Percentiles rank a stretch among this genome's conserved stretches.
phyloP scores from a whole-genome alignment of 192 early-diverging fungal genomes.

The Thamnidium elegans region DNA sequence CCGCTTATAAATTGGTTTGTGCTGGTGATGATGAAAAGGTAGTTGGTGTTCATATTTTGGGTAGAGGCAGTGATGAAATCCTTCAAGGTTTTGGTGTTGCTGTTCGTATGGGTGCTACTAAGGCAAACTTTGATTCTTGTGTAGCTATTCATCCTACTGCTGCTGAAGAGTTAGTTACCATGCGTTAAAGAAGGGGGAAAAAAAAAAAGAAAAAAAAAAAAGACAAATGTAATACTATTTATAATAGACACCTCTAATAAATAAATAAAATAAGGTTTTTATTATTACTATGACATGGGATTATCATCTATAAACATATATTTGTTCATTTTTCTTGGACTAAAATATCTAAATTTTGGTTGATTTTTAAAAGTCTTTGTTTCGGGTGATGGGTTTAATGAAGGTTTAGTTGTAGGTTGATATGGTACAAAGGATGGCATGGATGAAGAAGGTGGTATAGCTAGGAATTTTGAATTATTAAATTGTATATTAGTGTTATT shows the following conservation, averaged over 20 bases:
- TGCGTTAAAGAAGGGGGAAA: slow-evolving; percentile 41
- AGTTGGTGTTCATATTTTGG: slow-evolving; percentile 92
- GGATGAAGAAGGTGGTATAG: neutral
- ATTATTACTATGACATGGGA: slow-evolving; percentile 23
- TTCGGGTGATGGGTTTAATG: neutral
- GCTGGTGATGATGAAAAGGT: slow-evolving; percentile 88
- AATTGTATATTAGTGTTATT: no score
- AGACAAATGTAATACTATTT: neutral
- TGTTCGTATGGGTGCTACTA: slow-evolving; percentile 97
- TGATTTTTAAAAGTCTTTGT: slow-evolving; percentile 22
- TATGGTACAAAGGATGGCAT: neutral
- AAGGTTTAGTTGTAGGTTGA: neutral
- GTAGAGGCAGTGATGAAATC: slow-evolving; percentile 83
- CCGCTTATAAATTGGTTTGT: slow-evolving; percentile 89
- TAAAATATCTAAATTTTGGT: slow-evolving; percentile 40
- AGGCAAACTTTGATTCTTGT: slow-evolving; percentile 89
- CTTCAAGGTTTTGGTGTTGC: slow-evolving; percentile 97
- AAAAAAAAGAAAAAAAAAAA: slow-evolving; percentile 26
- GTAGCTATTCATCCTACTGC: slow-evolving; percentile 98
- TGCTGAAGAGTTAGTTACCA: slow-evolving; percentile 79
- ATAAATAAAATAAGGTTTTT: slow-evolving; percentile 6
- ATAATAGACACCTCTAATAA: neutral
- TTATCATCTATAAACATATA: slow-evolving; percentile 41
- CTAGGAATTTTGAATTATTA: neutral
- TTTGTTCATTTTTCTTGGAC: slow-evolving; percentile 38